Evolutionary conservation across 257 asterid species (phyloP), one percentile per base, ranked within the genome.

Genomic region (Nicotiana obtusifolia): DNA sequence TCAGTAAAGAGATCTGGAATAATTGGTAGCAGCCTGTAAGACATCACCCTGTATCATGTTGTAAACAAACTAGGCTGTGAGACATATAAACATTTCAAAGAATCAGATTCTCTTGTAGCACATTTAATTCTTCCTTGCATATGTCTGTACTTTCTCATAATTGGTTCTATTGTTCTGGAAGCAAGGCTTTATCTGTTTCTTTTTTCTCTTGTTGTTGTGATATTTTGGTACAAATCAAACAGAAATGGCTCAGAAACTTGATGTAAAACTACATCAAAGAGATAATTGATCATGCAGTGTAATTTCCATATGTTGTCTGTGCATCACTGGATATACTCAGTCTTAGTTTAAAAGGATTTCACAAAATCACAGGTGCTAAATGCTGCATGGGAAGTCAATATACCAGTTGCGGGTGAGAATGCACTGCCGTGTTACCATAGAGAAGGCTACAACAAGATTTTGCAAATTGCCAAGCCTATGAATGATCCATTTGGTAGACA

Each of bases 321-420:
- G 15, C 24, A 13, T 67, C 37, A 64, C 7, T 79, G 0, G 15
- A 47, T 47, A 47, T 47, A 10, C 54, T 47, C 4, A 0, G 44
- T 47, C 54, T 47, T 9, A 76, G 14, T 47, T 47, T 10, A 47
- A 47, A 2, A 28, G 54, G 54, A 47, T 47, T 47, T 47, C 54
- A 64, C 20, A 19, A 81, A 31, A 35, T 78, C 56, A 68, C 82
- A 90, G 92, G 93, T 91, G 85, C 65, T 91, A 78, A 92, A 90
- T 88, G 86, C 88, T 86, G 94, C 94, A 76, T 91, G 97, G 97
- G 97, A 90, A 87, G 94, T 89, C 64, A 80, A 83, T 81, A 82
- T 92, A 77, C 89, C 88, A 49, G 91, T 91, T 65, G 92, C 92
- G 30, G 85, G 97, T 81, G 94, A 88, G 84, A 91, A 87, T 83